Evolutionary conservation across 495 filamentous ascomycete genomes (phyloP).

Genomic region (Pseudevernia furfuracea): DNA sequence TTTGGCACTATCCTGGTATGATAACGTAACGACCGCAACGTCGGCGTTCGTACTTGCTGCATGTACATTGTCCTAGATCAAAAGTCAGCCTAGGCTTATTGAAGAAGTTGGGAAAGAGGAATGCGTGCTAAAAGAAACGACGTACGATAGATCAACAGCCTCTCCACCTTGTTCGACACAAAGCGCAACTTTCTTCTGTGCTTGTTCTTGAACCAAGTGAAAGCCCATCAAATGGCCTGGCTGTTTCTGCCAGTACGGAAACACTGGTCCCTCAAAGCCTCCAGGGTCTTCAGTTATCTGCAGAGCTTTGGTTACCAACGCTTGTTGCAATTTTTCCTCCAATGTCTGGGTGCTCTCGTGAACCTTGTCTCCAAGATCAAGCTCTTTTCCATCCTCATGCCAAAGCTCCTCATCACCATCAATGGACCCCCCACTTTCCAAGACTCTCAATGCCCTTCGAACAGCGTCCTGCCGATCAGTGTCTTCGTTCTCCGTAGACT

Average conservation of each 20-base stretch:
- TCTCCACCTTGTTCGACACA: conserved; percentile 57
- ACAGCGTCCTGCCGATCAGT: not conserved
- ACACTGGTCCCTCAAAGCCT: conserved; percentile 18
- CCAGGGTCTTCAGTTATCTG: conserved; percentile 15
- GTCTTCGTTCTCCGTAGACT: conserved; percentile 2
- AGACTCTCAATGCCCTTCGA: not conserved
- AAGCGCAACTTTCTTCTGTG: conserved; percentile 37
- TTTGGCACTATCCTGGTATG: not conserved
- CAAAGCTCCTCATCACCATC: conserved; percentile 3
- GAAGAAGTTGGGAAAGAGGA: not conserved
- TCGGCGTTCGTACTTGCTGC: conserved; percentile 12
- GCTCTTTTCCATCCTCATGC: not conserved
- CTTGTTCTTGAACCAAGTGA: conserved; percentile 28
- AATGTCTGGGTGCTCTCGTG: not conserved
- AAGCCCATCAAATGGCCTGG: conserved; percentile 9
- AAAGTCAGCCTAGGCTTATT: not conserved
- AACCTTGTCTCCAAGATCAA: not conserved
- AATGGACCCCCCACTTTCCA: conserved; percentile 3
- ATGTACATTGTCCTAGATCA: conserved; percentile 1
- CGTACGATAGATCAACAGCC: conserved; percentile 59
- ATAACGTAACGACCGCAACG: conserved; percentile 11
- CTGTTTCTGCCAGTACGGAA: conserved; percentile 21
- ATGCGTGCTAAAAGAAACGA: conserved; percentile 12
- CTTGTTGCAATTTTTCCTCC: not conserved
- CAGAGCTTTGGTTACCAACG: conserved; percentile 3